phyloP scores from a whole-genome alignment of 345 rosid species.

The Rhizophora mangle region DNA sequence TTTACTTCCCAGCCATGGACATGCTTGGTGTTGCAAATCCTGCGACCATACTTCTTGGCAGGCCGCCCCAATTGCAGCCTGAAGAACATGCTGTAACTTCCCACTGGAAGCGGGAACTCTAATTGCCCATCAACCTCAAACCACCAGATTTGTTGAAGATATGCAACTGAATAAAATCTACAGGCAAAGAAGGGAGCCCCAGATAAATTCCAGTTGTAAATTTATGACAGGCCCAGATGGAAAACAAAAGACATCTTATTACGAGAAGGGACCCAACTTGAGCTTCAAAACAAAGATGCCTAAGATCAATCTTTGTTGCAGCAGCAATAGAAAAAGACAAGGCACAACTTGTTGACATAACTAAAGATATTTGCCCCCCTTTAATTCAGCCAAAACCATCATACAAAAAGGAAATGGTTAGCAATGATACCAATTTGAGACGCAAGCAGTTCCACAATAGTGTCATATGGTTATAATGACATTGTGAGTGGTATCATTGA shows the following conservation, averaged over 20 bases:
- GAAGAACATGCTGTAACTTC: constrained; percentile 75
- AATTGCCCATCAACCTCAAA: constrained; percentile 80
- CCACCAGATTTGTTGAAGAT: constrained; percentile 98
- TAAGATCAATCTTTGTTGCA: background rate
- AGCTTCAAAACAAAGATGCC: background rate
- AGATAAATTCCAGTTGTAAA: constrained; percentile 14
- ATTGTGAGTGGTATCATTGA: too few species aligned
- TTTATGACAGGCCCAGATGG: background rate
- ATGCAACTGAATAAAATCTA: constrained; percentile 69
- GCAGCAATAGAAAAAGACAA: background rate
- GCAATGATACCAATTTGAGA: too few species aligned
- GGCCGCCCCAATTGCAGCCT: constrained; percentile 68
- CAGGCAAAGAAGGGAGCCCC: constrained; percentile 15
- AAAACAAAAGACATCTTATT: background rate
- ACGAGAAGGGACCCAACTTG: background rate
- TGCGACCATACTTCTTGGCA: constrained; percentile 62
- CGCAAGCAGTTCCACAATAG: too few species aligned
- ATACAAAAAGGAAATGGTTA: too few species aligned
- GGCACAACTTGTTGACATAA: background rate
- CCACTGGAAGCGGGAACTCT: constrained; percentile 67
- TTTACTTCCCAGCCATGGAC: constrained; percentile 88
- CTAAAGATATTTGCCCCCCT: background rate
- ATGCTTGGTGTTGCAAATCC: constrained; percentile 62
- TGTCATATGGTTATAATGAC: too few species aligned
- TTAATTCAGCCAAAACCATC: too few species aligned